Percentiles rank a stretch among this genome's conserved stretches.
Conservation (phyloP, 768 basidiomycete species). For the Pholiota molesta region DNA sequence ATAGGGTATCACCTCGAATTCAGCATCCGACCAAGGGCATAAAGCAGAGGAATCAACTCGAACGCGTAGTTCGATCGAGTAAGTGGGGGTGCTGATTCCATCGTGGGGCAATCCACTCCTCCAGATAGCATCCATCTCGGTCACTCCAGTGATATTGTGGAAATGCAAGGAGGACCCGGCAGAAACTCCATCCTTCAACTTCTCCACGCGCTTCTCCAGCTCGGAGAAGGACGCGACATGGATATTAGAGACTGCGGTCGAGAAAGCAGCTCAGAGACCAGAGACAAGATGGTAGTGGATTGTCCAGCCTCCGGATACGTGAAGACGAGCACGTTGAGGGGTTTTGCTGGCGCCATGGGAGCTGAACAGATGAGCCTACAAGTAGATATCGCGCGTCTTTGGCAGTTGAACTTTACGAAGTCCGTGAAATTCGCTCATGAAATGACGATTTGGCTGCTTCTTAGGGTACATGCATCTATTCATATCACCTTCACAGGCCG, state of each 20-base stretch:
- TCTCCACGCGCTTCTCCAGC: constrained; percentile 7
- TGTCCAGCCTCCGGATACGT: constrained; percentile 4
- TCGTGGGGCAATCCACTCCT: constrained; percentile 2
- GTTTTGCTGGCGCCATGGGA: not conserved
- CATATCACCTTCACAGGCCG: constrained; percentile 1
- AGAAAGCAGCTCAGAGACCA: not conserved
- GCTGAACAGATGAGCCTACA: not conserved
- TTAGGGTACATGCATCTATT: not conserved
- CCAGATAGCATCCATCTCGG: constrained; percentile 7
- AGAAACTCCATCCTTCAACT: not conserved
- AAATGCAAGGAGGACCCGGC: not conserved
- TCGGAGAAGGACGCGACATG: constrained; percentile 5
- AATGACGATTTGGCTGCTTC: not conserved
- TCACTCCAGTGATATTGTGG: not conserved
- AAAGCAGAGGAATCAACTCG: constrained; percentile 1
- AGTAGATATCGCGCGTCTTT: not conserved
- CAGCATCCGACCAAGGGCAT: constrained; percentile 1
- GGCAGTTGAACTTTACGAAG: not conserved
- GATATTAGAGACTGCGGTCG: not conserved
- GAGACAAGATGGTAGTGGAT: constrained; percentile 1
- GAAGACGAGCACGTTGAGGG: constrained; percentile 1
- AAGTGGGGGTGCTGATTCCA: constrained; percentile 2
- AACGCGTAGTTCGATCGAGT: constrained; percentile 3
- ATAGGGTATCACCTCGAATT: not conserved
- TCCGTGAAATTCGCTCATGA: not conserved